These are phyloP conservation scores for Ananas comosus DNA, from an alignment of 176 grass and related monocot species.

Conservation along the genomic window DNA sequence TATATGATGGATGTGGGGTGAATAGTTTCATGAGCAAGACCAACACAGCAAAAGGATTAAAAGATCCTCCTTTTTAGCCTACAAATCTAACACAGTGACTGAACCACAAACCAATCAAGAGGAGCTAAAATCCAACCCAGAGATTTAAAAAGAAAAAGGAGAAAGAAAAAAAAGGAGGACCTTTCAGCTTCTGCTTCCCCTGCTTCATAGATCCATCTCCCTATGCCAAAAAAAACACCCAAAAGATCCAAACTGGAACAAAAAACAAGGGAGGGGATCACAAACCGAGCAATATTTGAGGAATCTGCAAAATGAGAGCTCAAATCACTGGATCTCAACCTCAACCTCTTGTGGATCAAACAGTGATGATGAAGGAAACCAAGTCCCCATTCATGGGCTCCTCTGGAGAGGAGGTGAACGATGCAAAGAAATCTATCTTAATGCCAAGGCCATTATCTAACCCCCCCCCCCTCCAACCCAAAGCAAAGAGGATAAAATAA, in stretches of 20 bases:
- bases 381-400: not conserved
- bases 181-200: not conserved
- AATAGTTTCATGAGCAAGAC: not conserved
- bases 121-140: not conserved
- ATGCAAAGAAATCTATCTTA: not conserved
- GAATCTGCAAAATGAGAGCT: not conserved
- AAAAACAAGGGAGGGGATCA: not conserved
- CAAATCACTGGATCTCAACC: not conserved
- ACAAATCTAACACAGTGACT: not conserved
- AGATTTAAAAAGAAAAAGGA: no score
- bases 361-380: not conserved
- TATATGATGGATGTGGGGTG: not conserved
- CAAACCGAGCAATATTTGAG: not conserved
- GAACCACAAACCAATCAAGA: not conserved
- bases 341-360: conserved; percentile 1
- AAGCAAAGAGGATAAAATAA: not conserved
- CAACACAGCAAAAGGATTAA: not conserved
- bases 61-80: not conserved
- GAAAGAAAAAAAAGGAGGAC: not conserved
- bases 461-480: not conserved
- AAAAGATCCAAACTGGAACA: not conserved
- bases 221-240: not conserved
- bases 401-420: not conserved
- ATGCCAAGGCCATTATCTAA: not conserved
- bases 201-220: not conserved